Conservation (phyloP, 441 rosid genomes). For the Geranium incanum region DNA sequence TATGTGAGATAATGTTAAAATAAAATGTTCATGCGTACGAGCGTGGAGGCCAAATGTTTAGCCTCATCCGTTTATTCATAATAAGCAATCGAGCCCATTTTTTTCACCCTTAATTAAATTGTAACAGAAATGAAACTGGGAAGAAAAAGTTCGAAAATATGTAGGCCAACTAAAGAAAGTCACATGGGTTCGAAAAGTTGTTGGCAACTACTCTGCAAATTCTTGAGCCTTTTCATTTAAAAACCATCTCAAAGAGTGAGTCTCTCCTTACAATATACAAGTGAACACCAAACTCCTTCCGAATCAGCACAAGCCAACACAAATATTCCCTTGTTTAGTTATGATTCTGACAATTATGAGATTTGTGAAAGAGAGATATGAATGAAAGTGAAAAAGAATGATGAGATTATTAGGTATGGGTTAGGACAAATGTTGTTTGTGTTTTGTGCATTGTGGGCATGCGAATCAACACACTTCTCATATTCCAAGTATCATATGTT, state of each 20-base stretch:
- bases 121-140: background rate
- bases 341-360: background rate
- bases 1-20: too few relatives aligned
- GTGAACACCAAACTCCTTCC: background rate
- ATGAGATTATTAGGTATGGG: constrained; percentile 3
- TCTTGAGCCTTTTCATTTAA: background rate
- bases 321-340: background rate
- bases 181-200: constrained; percentile 4
- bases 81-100: too few relatives aligned
- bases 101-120: background rate
- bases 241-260: background rate
- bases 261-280: background rate
- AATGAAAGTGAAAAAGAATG: constrained; percentile 1
- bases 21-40: too few relatives aligned
- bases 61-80: too few relatives aligned
- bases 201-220: background rate
- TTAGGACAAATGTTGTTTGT: background rate
- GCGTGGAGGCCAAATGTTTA: too few relatives aligned
- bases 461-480: constrained; percentile 7
- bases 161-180: background rate
- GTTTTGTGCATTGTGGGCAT: constrained; percentile 12
- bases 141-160: background rate
- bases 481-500: constrained; percentile 9
- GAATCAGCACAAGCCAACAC: background rate
- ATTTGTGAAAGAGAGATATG: background rate